These are phyloP conservation scores for Pythium periplocum DNA, from an alignment of 352 stramenopile genomes.

Conservation along the genomic window DNA sequence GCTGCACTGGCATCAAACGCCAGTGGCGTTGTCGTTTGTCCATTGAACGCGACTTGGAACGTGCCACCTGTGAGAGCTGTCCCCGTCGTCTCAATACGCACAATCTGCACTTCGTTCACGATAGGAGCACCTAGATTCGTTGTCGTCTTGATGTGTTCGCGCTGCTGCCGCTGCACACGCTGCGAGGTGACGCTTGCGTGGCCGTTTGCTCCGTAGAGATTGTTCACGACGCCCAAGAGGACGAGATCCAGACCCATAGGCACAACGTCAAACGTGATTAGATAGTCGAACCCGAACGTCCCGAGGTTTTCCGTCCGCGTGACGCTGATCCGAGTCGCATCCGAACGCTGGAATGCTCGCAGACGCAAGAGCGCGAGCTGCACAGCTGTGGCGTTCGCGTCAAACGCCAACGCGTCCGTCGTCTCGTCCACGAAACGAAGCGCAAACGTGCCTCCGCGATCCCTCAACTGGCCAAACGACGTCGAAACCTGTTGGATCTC, in stretches of 20 bases:
- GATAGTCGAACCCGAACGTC: constrained; percentile 71
- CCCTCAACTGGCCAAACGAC: constrained; percentile 55
- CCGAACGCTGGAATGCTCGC: constrained; percentile 21
- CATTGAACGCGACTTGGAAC: constrained; percentile 71
- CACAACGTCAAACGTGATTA: constrained; percentile 56
- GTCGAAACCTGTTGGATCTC: constrained; percentile 85
- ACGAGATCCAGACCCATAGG: constrained; percentile 28
- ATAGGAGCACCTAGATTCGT: constrained; percentile 41
- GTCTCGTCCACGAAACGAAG: constrained; percentile 61
- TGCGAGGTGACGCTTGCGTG: constrained; percentile 23
- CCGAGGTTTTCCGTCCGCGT: constrained; percentile 33
- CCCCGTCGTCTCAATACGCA: constrained; percentile 39
- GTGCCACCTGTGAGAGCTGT: constrained; percentile 14
- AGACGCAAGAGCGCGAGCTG: constrained; percentile 61
- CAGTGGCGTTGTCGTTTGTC: constrained; percentile 50
- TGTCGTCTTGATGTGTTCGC: constrained; percentile 74
- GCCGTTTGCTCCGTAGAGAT: constrained; percentile 54
- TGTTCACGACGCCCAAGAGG: constrained; percentile 43
- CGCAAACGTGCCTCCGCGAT: constrained; percentile 80
- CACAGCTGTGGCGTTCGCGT: constrained; percentile 69
- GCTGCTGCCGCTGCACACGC: constrained; percentile 27
- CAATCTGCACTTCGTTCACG: constrained; percentile 67
- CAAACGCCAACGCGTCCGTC: constrained; percentile 68
- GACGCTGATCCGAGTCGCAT: constrained; percentile 36
- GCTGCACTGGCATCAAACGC: constrained; percentile 54